Percentiles rank a stretch among this genome's conserved stretches.
These are phyloP conservation scores for Daldinia concentrica DNA, from an alignment of 495 filamentous ascomycete species.

Conservation along the genomic window DNA sequence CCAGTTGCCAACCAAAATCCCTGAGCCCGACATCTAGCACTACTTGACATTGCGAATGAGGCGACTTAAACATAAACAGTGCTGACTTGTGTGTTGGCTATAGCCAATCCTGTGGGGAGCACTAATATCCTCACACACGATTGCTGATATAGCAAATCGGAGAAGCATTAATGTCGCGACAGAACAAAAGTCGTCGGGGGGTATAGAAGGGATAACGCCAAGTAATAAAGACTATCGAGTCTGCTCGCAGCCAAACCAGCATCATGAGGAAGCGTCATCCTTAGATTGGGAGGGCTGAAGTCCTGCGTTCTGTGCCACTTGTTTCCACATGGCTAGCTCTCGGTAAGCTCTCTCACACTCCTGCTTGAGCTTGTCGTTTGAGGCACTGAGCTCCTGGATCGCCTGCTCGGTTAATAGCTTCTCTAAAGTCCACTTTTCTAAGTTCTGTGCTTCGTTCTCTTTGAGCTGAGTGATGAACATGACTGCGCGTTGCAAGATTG, in stretches of 20 bases:
- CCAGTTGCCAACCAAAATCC: constrained; percentile 17
- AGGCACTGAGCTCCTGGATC: constrained; percentile 85
- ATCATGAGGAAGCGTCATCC: constrained; percentile 47
- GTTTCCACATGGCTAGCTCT: constrained; percentile 87
- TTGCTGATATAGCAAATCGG: constrained; percentile 7
- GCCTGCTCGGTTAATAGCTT: constrained; percentile 95
- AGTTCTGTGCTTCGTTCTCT: constrained; percentile 91
- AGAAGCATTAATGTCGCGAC: constrained; percentile 23
- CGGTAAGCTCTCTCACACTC: constrained; percentile 76
- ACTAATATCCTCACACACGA: neutral
- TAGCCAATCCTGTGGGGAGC: neutral
- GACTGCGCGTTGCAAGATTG: constrained; percentile 92
- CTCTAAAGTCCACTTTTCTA: constrained; percentile 96
- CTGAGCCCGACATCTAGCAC: constrained; percentile 13
- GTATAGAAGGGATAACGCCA: constrained; percentile 36
- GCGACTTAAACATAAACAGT: constrained; percentile 6
- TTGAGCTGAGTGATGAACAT: constrained; percentile 93
- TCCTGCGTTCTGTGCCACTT: constrained; percentile 78
- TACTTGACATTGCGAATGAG: constrained; percentile 9
- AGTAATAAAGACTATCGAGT: constrained; percentile 29
- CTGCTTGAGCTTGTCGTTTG: constrained; percentile 88
- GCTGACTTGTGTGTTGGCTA: neutral
- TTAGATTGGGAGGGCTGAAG: constrained; percentile 60
- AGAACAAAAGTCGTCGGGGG: constrained; percentile 30
- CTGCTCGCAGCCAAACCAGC: neutral